Conservation (phyloP, 208 protist species). For the Phytomonas francai region DNA sequence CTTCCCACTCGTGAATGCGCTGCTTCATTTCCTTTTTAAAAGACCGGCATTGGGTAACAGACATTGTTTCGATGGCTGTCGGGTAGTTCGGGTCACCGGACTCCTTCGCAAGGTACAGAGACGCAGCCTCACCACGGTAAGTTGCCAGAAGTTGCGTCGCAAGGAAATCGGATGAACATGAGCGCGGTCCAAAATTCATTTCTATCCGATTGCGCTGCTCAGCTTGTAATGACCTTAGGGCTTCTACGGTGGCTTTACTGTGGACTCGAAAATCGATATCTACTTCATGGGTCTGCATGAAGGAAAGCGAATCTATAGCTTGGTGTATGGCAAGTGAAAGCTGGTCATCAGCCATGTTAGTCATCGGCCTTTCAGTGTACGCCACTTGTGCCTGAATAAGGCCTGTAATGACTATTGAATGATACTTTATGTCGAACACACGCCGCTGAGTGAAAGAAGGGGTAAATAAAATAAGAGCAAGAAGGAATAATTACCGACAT, state of each 20-base stretch:
- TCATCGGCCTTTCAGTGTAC: background rate
- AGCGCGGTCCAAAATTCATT: slow-evolving; percentile 44
- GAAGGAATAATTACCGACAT: background rate
- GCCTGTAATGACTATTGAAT: background rate
- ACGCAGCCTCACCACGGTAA: slow-evolving; percentile 70
- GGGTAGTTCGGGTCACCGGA: slow-evolving; percentile 27
- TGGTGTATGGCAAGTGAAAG: slow-evolving; percentile 27
- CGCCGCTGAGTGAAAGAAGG: background rate
- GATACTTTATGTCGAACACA: background rate
- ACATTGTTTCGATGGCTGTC: slow-evolving; percentile 24
- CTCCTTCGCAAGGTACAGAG: slow-evolving; percentile 47
- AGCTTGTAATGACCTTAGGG: slow-evolving; percentile 53
- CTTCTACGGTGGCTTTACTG: slow-evolving; percentile 49
- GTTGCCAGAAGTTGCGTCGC: slow-evolving; percentile 49
- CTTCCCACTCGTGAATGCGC: slow-evolving; percentile 86
- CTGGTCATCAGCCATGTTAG: slow-evolving; percentile 14
- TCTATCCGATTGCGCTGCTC: slow-evolving; percentile 76
- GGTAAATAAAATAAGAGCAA: background rate
- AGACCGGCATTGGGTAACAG: slow-evolving; percentile 41
- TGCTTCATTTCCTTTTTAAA: slow-evolving; percentile 88
- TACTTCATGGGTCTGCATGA: slow-evolving; percentile 64
- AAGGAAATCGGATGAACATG: slow-evolving; percentile 45
- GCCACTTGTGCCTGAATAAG: background rate
- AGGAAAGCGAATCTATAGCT: slow-evolving; percentile 63
- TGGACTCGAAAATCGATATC: slow-evolving; percentile 73